A percentile compares a stretch with the other conserved stretches of the same genome.
These are phyloP conservation scores for Mycena kentingensis DNA, from an alignment of 768 basidiomycete genomes.

Conservation along the genomic window DNA sequence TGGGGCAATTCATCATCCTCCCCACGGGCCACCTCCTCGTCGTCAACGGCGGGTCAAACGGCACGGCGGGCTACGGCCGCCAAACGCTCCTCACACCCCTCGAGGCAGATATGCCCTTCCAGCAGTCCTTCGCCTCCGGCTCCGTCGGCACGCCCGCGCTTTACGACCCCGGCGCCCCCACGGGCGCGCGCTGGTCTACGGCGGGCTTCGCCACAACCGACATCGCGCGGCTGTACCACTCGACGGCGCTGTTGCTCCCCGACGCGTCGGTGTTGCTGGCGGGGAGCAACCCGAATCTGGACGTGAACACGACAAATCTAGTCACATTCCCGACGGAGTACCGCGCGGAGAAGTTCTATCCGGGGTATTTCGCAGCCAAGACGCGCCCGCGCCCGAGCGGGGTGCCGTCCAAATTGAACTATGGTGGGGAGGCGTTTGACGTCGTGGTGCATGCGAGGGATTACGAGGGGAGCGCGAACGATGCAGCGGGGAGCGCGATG, in stretches of 20 bases:
- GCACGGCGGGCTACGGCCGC: neutral
- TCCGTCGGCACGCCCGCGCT: constrained; percentile 77
- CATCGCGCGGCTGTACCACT: constrained; percentile 88
- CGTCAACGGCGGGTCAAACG: constrained; percentile 47
- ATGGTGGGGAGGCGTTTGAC: constrained; percentile 83
- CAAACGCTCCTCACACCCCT: constrained; percentile 76
- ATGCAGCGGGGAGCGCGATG: constrained; percentile 69
- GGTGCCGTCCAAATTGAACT: constrained; percentile 69
- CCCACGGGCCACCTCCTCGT: constrained; percentile 74
- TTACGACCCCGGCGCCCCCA: constrained; percentile 73
- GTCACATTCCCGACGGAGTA: constrained; percentile 72
- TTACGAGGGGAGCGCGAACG: constrained; percentile 70
- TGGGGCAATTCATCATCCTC: constrained; percentile 89
- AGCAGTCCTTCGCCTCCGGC: constrained; percentile 72
- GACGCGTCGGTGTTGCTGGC: constrained; percentile 84
- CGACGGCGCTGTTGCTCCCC: constrained; percentile 81
- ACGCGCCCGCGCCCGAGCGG: constrained; percentile 69
- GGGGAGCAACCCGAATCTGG: constrained; percentile 91
- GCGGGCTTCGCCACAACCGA: constrained; percentile 60
- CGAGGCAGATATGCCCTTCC: constrained; percentile 69
- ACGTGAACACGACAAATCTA: constrained; percentile 59
- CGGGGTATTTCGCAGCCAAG: constrained; percentile 73
- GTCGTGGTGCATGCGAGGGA: constrained; percentile 66
- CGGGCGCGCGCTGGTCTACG: constrained; percentile 73
- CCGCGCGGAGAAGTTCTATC: constrained; percentile 85